Evolutionary conservation across 2,329 filamentous ascomycete genomes (phyloP), one percentile per base, ranked within the genome.

Genomic region (Trichoderma sp.): DNA sequence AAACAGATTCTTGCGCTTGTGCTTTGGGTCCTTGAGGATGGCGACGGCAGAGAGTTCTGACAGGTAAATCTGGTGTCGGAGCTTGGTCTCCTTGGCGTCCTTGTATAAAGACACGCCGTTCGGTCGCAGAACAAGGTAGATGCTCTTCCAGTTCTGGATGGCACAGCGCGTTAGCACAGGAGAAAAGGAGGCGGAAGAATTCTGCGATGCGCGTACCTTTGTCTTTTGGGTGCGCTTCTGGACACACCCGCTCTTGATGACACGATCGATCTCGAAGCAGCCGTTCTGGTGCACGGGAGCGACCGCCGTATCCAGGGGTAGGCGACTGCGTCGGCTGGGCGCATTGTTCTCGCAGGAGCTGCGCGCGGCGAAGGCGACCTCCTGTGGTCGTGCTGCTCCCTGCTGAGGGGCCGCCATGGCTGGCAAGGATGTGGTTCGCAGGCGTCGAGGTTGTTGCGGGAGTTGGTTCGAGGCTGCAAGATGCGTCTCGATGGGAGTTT

Each of bases 91-190:
- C 74, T 94, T 92, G 74, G 92, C 89, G 77, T 95, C 91, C 80
- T 95, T 96, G 86, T 99, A 99, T 71, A 97, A 90, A 63, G 92
- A 97, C 39, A 99, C 86, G 24, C 92, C 87, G 74, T 96, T 96
- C 0, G 95, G 94, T 71, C 96, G 91, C 56, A 99, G 87, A 51
- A 99, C 96, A 52, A 98, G 85, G 80, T 92, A 96, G 71, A 94
- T 89, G 6, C 90, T 85, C 81, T 97, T 97, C 96, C 96, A 99
- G 71, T 91, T 90, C 89, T 97, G 18, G 54, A n/a, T 11, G 18
- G 26, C 49, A 52, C 24, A 54, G 18, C 37, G 39, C 26, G 68
- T 77, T 68, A 76, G 76, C 28, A 60, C 32, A 39, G 13, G 59
- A 74, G 21, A 28, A 64, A 37, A 52, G n/a, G 52, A 10, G 60